Base-by-base conservation (phyloP, 345 rosid genomes). In the Cardamine occulta region DNA sequence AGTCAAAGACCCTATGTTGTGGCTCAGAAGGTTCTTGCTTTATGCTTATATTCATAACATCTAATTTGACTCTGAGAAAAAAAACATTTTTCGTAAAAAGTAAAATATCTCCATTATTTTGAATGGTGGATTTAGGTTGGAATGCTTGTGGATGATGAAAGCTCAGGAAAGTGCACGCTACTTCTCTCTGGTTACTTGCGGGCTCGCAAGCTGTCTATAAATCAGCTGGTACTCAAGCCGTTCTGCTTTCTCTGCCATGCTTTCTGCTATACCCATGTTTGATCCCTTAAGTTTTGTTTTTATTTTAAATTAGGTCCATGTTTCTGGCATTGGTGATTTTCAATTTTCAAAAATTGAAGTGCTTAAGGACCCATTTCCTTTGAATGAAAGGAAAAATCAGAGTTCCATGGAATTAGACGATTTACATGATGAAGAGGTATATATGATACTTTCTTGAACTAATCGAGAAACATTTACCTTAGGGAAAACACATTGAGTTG, bases 271-370 rank as follows among this genome's bases (percentile, higher is more conserved):
- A 26, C 62, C 32, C 24, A 35, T 72, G 58, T 68, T 72, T 52
- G 63, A 54, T 17, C 64, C 7, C 29, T 26, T 63, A 29, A 14
- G 29, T 8, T 75, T 61, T 21, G 2, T 72, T 51, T 29, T 53
- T 29, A 71, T 79, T 26, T 44, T 57, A 8, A 12, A 26, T 54
- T 82, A 94, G 98, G 91, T 94, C 69, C 97, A 94, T 56, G 84
- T 94, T 64, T 84, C 97, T 76, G 95, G 96, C 65, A 87, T 84
- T 17, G 98, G 97, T 44, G 96, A 94, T 81, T 94, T 90, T 71
- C 98, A 90, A 74, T 78, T 91, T 79, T 70, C 82, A 63, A 91
- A 88, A 82, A 81, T 94, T 81, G 96, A 94, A 76, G 70, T 88
- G 70, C 65, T 94, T 53, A 91, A 85, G 74, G 98, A 94, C 78